Base-by-base conservation (phyloP, 495 filamentous ascomycete genomes). In the Gamarada debralockiae region DNA sequence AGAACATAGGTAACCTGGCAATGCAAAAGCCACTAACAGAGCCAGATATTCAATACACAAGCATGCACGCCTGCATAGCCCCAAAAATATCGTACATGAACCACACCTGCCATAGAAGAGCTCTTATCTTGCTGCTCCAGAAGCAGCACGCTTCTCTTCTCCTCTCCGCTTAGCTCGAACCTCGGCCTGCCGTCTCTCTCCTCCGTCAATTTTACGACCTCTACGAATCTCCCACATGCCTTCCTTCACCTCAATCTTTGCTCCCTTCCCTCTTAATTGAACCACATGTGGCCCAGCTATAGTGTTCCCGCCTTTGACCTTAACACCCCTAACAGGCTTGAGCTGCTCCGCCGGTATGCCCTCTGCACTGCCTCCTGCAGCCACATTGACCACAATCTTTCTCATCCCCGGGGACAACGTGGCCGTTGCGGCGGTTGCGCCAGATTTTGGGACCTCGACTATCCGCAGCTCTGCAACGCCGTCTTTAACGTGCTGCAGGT, bases 191-290 rank as follows among this genome's bases (percentile, higher is more conserved):
- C 95, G 81, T 66, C 93, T 81, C 73, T 98, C 93, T 76, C 93
- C 93, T 62, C 93, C 93, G 75, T 98, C 93, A 55, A 97, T 80
- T 81, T 97, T 98, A 40, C 81, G 79, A 34, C 93, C 93, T 51
- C 86, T 76, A 62, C 70, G 76, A 59, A 87, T 74, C 71, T 95
- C 91, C 91, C 92, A 96, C 76, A 95, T 83, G 3, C 88, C 88
- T 62, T 96, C 90, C 56, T 86, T 82, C 6, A 86, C 78, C 48
- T 72, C 73, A 42, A 96, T 73, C 29, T 73, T 73, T 2, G 83
- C 85, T 29, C 79, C 81, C 36, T 71, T 73, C 7, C 81, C 79
- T 73, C 87, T 86, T 10, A 89, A 58, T 0, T 77, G 77, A 54
- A 70, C 70, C 10, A 89, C 74, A 60, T 82, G 84, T 0, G 87